These are phyloP conservation scores for Citrus sp. DNA, from an alignment of 345 rosid species.

Conservation along the genomic window DNA sequence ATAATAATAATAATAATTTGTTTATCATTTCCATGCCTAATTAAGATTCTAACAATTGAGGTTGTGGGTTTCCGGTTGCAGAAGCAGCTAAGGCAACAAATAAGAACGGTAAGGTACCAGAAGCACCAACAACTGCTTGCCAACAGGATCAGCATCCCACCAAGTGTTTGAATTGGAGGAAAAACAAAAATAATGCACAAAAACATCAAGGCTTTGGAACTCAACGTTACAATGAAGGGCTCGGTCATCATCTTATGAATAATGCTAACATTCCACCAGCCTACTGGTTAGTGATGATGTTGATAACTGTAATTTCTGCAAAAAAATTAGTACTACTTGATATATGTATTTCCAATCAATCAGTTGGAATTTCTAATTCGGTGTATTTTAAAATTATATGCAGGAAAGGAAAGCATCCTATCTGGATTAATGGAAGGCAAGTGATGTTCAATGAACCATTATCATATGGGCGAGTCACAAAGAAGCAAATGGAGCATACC, in stretches of 20 bases:
- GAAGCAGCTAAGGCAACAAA: slow-evolving; percentile 27
- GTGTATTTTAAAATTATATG: neutral
- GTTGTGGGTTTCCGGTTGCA: slow-evolving; percentile 6
- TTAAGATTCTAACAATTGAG: neutral
- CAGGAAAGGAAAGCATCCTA: slow-evolving; percentile 24
- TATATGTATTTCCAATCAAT: neutral
- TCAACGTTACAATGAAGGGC: neutral
- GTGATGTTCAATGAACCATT: slow-evolving; percentile 7
- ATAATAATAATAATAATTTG: too few relatives aligned
- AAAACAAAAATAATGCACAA: neutral
- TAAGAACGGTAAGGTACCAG: neutral
- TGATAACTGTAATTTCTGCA: too few relatives aligned
- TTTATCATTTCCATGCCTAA: too few relatives aligned
- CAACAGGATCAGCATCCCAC: slow-evolving; percentile 5
- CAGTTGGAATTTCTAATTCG: neutral
- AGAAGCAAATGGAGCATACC: slow-evolving; percentile 13
- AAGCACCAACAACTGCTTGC: too few relatives aligned
- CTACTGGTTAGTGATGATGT: slow-evolving; percentile 11
- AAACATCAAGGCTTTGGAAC: slow-evolving; percentile 5
- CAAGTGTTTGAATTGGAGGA: neutral
- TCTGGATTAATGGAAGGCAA: slow-evolving; percentile 10
- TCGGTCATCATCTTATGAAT: slow-evolving; percentile 2
- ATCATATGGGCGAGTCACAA: slow-evolving; percentile 12
- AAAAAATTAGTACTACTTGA: too few relatives aligned
- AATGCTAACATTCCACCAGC: neutral